Evolutionary conservation across 768 basidiomycete genomes (phyloP).

Genomic region (Boletus sp.): DNA sequence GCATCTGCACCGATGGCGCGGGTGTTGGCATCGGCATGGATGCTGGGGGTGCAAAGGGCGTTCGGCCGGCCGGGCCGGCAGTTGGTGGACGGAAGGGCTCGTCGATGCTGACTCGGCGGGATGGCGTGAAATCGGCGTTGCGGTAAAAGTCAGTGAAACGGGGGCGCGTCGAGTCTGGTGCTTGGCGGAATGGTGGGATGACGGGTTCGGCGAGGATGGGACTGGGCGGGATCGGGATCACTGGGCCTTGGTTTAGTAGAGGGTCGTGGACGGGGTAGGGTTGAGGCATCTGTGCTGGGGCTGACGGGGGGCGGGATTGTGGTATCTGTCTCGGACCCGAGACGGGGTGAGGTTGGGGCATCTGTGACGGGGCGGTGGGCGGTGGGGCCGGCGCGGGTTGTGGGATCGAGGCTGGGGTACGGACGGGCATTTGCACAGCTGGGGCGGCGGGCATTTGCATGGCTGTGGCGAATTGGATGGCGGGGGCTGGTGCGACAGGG

Average conservation of each 20-base stretch:
- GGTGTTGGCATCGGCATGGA: conserved; percentile 5
- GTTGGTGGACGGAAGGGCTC: conserved; percentile 7
- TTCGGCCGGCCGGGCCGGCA: conserved; percentile 10
- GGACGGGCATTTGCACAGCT: conserved; percentile 4
- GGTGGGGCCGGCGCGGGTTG: neutral
- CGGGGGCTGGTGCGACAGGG: conserved; percentile 1
- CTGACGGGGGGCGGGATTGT: neutral
- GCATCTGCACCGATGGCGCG: neutral
- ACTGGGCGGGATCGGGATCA: conserved; percentile 15
- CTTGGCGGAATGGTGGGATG: conserved; percentile 20
- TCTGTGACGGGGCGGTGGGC: conserved; percentile 4
- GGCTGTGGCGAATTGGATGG: conserved; percentile 1
- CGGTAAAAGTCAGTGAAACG: conserved; percentile 32
- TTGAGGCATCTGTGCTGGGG: conserved; percentile 11
- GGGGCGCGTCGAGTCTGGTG: conserved; percentile 15
- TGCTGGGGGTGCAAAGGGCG: conserved; percentile 6
- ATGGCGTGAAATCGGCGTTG: conserved; percentile 10
- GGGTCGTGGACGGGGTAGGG: neutral
- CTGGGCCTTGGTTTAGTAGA: neutral
- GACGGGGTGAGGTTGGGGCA: conserved; percentile 19
- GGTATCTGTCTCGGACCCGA: neutral
- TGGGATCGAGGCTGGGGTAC: neutral
- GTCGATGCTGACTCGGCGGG: neutral
- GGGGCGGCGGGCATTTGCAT: conserved; percentile 9
- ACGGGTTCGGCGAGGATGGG: conserved; percentile 12